These are phyloP conservation scores for Candolleomyces efflorescens DNA, from an alignment of 768 basidiomycete species.

Conservation along the genomic window DNA sequence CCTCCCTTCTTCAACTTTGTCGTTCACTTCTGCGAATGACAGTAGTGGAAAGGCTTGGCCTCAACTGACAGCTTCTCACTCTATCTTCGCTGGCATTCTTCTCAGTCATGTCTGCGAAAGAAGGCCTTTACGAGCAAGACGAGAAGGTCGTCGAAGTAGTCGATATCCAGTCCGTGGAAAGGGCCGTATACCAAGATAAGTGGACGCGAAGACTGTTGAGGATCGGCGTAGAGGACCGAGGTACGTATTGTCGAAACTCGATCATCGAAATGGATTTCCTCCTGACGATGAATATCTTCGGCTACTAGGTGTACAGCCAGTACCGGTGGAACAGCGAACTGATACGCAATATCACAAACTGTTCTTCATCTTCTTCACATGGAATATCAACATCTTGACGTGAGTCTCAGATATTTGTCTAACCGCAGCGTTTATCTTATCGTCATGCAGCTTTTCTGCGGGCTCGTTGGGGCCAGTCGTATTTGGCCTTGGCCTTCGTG, in stretches of 20 bases:
- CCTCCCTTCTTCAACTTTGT: no score
- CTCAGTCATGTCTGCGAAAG: not conserved
- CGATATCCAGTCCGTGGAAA: not conserved
- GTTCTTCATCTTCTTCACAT: slow-evolving; percentile 76
- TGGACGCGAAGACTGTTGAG: slow-evolving; percentile 12
- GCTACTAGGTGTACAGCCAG: slow-evolving; percentile 48
- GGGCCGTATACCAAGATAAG: slow-evolving; percentile 1
- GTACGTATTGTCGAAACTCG: slow-evolving; percentile 11
- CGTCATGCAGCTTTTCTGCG: slow-evolving; percentile 50
- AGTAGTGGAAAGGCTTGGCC: no score
- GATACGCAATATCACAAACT: slow-evolving; percentile 63
- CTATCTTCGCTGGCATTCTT: not conserved
- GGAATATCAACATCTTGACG: slow-evolving; percentile 67
- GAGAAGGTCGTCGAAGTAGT: not conserved
- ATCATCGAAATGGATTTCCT: not conserved
- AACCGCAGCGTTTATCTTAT: not conserved
- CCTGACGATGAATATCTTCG: not conserved
- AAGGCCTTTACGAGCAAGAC: not conserved
- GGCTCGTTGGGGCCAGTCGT: slow-evolving; percentile 62
- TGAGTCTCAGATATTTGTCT: slow-evolving; percentile 18
- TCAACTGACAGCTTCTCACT: not conserved
- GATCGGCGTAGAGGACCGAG: slow-evolving; percentile 31
- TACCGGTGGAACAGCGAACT: slow-evolving; percentile 49
- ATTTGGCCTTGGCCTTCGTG: slow-evolving; percentile 57
- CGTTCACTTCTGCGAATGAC: no score